Base-by-base conservation (phyloP, 2,329 filamentous ascomycete species). In the Colletotrichum tropicicola region DNA sequence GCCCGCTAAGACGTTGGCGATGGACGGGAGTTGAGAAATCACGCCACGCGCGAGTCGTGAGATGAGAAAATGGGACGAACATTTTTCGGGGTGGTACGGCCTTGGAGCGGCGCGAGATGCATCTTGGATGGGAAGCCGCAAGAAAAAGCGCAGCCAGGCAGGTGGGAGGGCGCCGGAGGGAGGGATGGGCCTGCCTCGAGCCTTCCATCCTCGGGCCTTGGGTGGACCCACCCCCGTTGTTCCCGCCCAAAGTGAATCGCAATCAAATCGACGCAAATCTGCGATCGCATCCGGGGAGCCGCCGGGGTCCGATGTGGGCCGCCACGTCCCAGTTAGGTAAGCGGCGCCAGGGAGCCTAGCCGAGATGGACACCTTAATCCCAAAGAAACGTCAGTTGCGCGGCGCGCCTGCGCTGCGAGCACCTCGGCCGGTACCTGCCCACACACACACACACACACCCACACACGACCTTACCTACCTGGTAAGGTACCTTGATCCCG, bases 231-330 rank as follows among this genome's bases (percentile, higher is more conserved):
- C 49, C 61, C 61, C 61, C 48, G 41, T 44, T 60, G 17, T 48
- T 62, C 27, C 56, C 49, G 56, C 49, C 28, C 56, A 54, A 60
- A 60, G 61, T 55, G 48, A 65, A 65, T 65, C 61, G 61, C 30
- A 65, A 65, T 65, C 56, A 65, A 65, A 65, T 65, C 61, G 61
- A 65, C 48, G 49, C 49, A 65, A 65, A 65, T 65, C 61, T 65
- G 56, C 56, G 61, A 65, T 65, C 61, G 61, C 43, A 60, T 60
- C 61, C 56, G 61, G 61, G 61, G 61, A 65, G 61, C 32, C 61
- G 48, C 61, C 57, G 56, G 61, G 61, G 48, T 60, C 41, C 56
- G 56, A 35, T 60, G 17, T 55, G 41, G 48, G 21, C 21, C n/a
- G 2, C 30, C 10, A 4, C 41, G 6, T 4, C 27, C n/a, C 13